phyloP scores from a whole-genome alignment of 192 early-diverging fungal genomes.

The Coemansia erecta region DNA sequence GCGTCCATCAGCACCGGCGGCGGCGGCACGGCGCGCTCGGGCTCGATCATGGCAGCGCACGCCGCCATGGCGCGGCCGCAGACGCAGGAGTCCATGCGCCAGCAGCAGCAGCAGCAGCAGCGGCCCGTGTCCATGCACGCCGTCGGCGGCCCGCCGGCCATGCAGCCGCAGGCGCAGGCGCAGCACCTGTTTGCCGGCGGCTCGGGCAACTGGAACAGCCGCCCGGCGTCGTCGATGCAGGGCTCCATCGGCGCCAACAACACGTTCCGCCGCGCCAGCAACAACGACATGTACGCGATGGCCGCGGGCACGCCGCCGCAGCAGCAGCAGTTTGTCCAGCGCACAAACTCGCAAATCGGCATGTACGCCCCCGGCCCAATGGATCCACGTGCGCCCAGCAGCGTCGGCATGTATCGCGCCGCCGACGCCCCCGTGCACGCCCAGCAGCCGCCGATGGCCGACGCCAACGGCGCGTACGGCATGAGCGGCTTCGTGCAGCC shows the following conservation, averaged over 20 bases:
- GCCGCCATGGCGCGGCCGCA: slow-evolving; percentile 15
- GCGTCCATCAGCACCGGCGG: slow-evolving; percentile 17
- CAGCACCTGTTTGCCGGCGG: slow-evolving; percentile 17
- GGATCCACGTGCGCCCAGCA: slow-evolving; percentile 16
- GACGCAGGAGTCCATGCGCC: slow-evolving; percentile 21
- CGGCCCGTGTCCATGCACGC: slow-evolving; percentile 37
- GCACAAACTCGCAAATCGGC: slow-evolving; percentile 21
- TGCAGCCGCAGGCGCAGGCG: slow-evolving; percentile 6
- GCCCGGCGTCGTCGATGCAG: slow-evolving; percentile 46
- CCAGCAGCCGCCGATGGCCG: slow-evolving; percentile 4
- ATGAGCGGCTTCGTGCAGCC: slow-evolving; percentile 9
- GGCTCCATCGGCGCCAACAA: slow-evolving; percentile 13
- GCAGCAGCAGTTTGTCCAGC: slow-evolving; percentile 25
- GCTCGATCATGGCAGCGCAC: slow-evolving; percentile 14
- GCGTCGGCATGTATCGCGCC: slow-evolving; percentile 13
- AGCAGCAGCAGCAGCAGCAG: slow-evolving; percentile 21
- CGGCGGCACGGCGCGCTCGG: slow-evolving; percentile 27
- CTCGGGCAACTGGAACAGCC: slow-evolving; percentile 26
- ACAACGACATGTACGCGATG: slow-evolving; percentile 47
- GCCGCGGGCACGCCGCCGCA: slow-evolving; percentile 2
- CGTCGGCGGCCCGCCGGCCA: not conserved
- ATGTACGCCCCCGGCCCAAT: slow-evolving; percentile 1
- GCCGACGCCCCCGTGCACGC: slow-evolving; percentile 10
- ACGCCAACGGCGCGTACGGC: not conserved
- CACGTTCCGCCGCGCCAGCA: slow-evolving; percentile 40